Percentiles rank a stretch among this genome's conserved stretches.
Evolutionary conservation across 1,284 basidiomycete species (phyloP).

Genomic region (Naganishia albida): DNA sequence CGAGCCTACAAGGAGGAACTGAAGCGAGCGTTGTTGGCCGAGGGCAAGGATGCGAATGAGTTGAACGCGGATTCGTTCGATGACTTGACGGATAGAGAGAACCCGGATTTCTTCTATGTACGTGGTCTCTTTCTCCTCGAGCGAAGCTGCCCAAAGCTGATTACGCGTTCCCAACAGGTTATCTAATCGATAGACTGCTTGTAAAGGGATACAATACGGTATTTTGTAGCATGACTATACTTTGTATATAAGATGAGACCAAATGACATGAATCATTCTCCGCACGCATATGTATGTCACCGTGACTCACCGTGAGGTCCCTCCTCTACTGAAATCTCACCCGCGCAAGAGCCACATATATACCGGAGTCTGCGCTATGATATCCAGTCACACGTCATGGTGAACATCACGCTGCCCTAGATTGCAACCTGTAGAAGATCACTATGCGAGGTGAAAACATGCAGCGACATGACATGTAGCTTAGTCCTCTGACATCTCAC

Average conservation of each 20-base stretch:
- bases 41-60: constrained; percentile 36
- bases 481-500: no score
- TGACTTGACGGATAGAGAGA: constrained; percentile 43
- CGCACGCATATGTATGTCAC: no score
- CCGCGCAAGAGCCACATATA: no score
- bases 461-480: no score
- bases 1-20: constrained; percentile 40
- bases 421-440: no score
- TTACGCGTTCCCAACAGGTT: background rate
- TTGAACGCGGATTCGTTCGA: constrained; percentile 40
- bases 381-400: no score
- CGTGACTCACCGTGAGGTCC: no score
- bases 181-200: background rate
- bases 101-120: constrained; percentile 22
- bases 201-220: background rate
- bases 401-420: no score
- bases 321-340: no score
- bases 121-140: background rate
- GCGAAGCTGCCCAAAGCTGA: background rate
- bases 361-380: no score
- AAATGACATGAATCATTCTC: background rate
- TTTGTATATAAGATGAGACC: background rate
- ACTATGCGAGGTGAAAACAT: no score
- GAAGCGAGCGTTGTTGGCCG: constrained; percentile 36
- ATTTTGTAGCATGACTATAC: background rate